These are phyloP conservation scores for Vachellia collinsii DNA, from an alignment of 306 rosid genomes.

Conservation along the genomic window DNA sequence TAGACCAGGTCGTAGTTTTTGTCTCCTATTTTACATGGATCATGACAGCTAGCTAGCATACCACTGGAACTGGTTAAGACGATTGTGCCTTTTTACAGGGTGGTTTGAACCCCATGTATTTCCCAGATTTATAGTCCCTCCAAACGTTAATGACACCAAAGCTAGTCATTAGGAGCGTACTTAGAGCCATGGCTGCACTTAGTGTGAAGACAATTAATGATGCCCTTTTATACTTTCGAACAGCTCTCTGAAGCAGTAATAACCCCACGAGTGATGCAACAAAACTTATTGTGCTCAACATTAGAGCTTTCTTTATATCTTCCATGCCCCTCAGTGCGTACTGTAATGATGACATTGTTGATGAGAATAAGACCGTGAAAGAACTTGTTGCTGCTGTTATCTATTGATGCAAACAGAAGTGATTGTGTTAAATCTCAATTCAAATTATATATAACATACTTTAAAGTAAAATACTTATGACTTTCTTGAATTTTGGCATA, in stretches of 20 bases:
- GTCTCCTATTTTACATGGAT: neutral
- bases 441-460: neutral
- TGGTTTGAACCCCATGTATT: conserved; percentile 74
- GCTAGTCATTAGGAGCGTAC: conserved; percentile 65
- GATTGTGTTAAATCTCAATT: neutral
- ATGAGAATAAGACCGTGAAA: conserved; percentile 92
- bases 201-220: conserved; percentile 79
- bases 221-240: conserved; percentile 69
- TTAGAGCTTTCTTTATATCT: conserved; percentile 51
- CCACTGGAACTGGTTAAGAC: conserved; percentile 20
- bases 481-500: neutral
- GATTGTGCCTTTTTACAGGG: neutral
- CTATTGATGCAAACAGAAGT: conserved; percentile 36
- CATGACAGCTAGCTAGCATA: neutral
- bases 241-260: conserved; percentile 61
- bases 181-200: conserved; percentile 71
- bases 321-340: conserved; percentile 76
- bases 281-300: conserved; percentile 61
- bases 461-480: neutral
- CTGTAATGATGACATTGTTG: conserved; percentile 85
- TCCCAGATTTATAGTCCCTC: conserved; percentile 61
- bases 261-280: conserved; percentile 72
- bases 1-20: neutral
- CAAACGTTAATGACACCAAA: conserved; percentile 63
- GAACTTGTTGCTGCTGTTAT: conserved; percentile 85